These are phyloP conservation scores for Cyclocybe aegerita DNA, from an alignment of 768 basidiomycete species.

Conservation along the genomic window DNA sequence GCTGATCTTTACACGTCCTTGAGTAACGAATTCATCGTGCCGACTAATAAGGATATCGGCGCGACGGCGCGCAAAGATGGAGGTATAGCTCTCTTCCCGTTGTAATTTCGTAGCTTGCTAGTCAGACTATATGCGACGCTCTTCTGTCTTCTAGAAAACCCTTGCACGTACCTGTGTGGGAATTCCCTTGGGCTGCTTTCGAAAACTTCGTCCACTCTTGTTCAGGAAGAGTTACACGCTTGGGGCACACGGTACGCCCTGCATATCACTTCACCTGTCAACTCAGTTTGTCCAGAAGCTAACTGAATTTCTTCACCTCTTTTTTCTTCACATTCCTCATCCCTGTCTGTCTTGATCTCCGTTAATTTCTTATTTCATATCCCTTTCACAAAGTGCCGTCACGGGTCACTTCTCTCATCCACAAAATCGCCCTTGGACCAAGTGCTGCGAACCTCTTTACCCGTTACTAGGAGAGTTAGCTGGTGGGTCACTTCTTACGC, in stretches of 20 bases:
- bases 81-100: slow-evolving; percentile 28
- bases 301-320: slow-evolving; percentile 5
- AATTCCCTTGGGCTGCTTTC: slow-evolving; percentile 90
- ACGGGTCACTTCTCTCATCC: slow-evolving; percentile 91
- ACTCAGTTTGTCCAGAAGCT: slow-evolving; percentile 7
- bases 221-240: slow-evolving; percentile 80
- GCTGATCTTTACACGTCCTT: slow-evolving; percentile 33
- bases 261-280: slow-evolving; percentile 3
- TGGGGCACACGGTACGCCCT: slow-evolving; percentile 71
- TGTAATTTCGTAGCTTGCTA: neutral
- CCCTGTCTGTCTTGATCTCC: slow-evolving; percentile 12
- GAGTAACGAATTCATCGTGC: slow-evolving; percentile 55
- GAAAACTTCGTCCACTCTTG: slow-evolving; percentile 65
- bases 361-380: slow-evolving; percentile 13
- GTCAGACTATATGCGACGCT: slow-evolving; percentile 7
- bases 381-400: slow-evolving; percentile 59
- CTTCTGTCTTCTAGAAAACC: slow-evolving; percentile 36
- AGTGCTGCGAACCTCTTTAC: slow-evolving; percentile 69
- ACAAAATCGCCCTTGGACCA: slow-evolving; percentile 79
- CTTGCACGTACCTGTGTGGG: slow-evolving; percentile 87
- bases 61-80: slow-evolving; percentile 36
- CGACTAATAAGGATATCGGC: slow-evolving; percentile 51
- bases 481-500: slow-evolving; percentile 48
- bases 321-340: slow-evolving; percentile 15
- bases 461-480: slow-evolving; percentile 79